phyloP scores from a whole-genome alignment of 805 yeast species.

The Starmera quercuum region DNA sequence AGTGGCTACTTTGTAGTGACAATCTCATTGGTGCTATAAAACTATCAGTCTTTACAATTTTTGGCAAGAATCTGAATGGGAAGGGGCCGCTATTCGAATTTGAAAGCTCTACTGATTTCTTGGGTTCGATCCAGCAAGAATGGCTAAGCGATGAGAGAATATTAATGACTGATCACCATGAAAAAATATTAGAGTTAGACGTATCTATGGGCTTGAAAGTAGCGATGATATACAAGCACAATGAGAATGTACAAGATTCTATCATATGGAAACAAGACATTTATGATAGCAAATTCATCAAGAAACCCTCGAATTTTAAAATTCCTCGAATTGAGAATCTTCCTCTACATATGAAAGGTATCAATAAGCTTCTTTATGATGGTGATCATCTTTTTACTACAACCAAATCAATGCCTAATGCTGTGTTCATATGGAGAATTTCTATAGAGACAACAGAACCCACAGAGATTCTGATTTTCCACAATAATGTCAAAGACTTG shows the following conservation, averaged over 20 bases:
- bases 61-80: slow-evolving; percentile 6
- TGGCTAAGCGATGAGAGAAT: slow-evolving; percentile 10
- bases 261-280: slow-evolving; percentile 8
- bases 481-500: neutral
- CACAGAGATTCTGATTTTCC: neutral
- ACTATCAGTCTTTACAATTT: slow-evolving; percentile 4
- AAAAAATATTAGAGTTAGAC: slow-evolving; percentile 3
- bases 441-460: slow-evolving; percentile 1
- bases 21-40: slow-evolving; percentile 2
- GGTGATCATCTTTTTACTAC: slow-evolving; percentile 2
- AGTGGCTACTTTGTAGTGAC: slow-evolving; percentile 2
- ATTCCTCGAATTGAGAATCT: slow-evolving; percentile 5
- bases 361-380: slow-evolving; percentile 1
- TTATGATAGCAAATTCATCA: slow-evolving; percentile 4
- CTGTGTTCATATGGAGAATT: slow-evolving; percentile 9
- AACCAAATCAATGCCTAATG: slow-evolving; percentile 9
- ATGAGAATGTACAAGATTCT: neutral
- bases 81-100: slow-evolving; percentile 4
- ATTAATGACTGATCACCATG: slow-evolving; percentile 10
- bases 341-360: slow-evolving; percentile 3
- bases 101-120: slow-evolving; percentile 3
- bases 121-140: slow-evolving; percentile 4
- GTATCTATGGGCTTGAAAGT: slow-evolving; percentile 5
- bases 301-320: slow-evolving; percentile 1
- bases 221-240: slow-evolving; percentile 1